phyloP scores from a whole-genome alignment of 495 filamentous ascomycete genomes.

The Penicillium odoratum region DNA sequence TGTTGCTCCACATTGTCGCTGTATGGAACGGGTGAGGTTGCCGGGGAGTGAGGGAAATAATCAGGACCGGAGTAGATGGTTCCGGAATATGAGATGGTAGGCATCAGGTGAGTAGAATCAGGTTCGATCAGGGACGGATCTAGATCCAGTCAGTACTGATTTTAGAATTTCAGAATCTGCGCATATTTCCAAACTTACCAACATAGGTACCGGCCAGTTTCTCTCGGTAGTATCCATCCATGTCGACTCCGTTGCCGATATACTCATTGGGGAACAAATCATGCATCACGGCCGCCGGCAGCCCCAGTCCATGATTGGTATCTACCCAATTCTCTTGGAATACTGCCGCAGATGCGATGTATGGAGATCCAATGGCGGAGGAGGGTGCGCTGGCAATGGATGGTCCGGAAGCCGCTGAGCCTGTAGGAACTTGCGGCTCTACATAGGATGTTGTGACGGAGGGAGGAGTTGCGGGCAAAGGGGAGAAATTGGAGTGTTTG shows the following conservation, averaged over 20 bases:
- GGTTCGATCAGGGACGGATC: conserved; percentile 64
- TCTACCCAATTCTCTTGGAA: conserved; percentile 61
- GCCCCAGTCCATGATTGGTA: conserved; percentile 60
- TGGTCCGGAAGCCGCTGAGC: conserved; percentile 74
- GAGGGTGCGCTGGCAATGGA: conserved; percentile 72
- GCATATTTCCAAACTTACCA: conserved; percentile 64
- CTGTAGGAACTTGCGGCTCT: conserved; percentile 52
- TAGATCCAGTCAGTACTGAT: conserved; percentile 18
- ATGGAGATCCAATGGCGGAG: conserved; percentile 80
- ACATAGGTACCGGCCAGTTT: conserved; percentile 65
- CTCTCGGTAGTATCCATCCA: conserved; percentile 52
- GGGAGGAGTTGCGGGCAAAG: conserved; percentile 41
- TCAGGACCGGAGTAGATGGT: conserved; percentile 26
- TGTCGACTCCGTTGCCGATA: conserved; percentile 33
- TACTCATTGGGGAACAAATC: conserved; percentile 56
- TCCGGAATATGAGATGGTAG: conserved; percentile 38
- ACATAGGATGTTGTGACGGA: conserved; percentile 30
- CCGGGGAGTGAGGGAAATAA: conserved; percentile 37
- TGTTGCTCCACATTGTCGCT: conserved; percentile 29
- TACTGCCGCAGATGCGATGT: conserved; percentile 62
- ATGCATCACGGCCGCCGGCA: conserved; percentile 67
- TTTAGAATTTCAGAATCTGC: background rate
- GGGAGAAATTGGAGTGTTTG: conserved; percentile 34
- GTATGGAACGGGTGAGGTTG: conserved; percentile 35
- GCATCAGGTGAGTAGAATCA: conserved; percentile 29